phyloP scores from a whole-genome alignment of 495 filamentous ascomycete genomes.

The Daldinia vernicosa region DNA sequence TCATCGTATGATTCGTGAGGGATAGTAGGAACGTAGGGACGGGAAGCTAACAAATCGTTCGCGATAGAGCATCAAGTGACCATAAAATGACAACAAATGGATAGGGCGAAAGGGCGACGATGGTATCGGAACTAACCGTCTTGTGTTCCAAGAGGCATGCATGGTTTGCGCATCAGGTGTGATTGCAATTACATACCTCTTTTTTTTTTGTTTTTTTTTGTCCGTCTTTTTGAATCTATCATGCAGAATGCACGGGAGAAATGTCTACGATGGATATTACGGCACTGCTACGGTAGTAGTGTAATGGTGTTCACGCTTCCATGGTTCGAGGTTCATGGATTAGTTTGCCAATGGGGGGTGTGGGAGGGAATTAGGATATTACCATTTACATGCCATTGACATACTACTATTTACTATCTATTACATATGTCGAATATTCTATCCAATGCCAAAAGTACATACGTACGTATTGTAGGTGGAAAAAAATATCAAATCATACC shows the following conservation, averaged over 20 bases:
- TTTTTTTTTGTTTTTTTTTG: background rate
- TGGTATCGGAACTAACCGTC: slow-evolving; percentile 39
- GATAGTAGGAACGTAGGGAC: slow-evolving; percentile 2
- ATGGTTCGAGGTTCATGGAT: slow-evolving; percentile 43
- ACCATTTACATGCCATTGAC: background rate
- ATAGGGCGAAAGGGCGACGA: slow-evolving; percentile 9
- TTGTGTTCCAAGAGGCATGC: slow-evolving; percentile 33
- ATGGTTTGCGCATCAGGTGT: slow-evolving; percentile 42
- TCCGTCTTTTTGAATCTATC: background rate
- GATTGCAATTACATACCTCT: slow-evolving; percentile 39
- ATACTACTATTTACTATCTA: slow-evolving; percentile 1
- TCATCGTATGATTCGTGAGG: slow-evolving; percentile 37
- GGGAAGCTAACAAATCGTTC: slow-evolving; percentile 20
- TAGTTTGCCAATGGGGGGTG: slow-evolving; percentile 31
- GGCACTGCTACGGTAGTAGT: slow-evolving; percentile 40
- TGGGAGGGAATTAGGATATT: slow-evolving; percentile 12
- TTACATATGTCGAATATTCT: slow-evolving; percentile 6
- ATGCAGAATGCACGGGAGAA: slow-evolving; percentile 21
- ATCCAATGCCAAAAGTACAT: background rate
- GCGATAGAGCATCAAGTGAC: slow-evolving; percentile 32
- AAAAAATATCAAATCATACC: slow-evolving; percentile 20
- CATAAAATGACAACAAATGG: slow-evolving; percentile 19
- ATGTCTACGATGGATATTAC: slow-evolving; percentile 29
- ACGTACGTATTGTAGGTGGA: slow-evolving; percentile 4
- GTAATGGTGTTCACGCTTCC: slow-evolving; percentile 41